Conservation (phyloP, 768 basidiomycete species). For the Tylopilus vinaceipallidus region DNA sequence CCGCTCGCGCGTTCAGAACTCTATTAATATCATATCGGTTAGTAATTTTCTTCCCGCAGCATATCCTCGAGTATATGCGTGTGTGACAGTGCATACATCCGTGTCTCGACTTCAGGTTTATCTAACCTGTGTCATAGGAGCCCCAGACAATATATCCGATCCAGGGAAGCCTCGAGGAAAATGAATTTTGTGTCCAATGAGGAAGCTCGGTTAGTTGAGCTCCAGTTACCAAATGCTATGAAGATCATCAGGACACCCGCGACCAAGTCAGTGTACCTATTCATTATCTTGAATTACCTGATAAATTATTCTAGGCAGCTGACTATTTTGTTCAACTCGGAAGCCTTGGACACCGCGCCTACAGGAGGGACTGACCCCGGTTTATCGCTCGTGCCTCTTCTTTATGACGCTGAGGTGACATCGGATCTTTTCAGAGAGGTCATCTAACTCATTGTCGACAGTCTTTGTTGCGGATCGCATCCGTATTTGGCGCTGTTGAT, state of each 20-base stretch:
- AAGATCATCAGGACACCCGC: slow-evolving; percentile 52
- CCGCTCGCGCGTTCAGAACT: slow-evolving; percentile 72
- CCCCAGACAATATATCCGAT: slow-evolving; percentile 23
- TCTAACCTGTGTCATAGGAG: slow-evolving; percentile 15
- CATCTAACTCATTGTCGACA: slow-evolving; percentile 25
- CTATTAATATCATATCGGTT: slow-evolving; percentile 76
- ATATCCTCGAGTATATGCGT: slow-evolving; percentile 13
- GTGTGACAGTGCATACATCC: slow-evolving; percentile 22
- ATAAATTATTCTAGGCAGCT: slow-evolving; percentile 29
- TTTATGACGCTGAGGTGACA: slow-evolving; percentile 57
- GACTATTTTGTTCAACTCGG: slow-evolving; percentile 52
- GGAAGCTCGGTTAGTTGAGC: slow-evolving; percentile 34
- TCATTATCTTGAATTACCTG: not conserved
- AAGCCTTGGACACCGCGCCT: slow-evolving; percentile 38
- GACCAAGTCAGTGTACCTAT: slow-evolving; percentile 44
- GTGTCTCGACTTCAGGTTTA: not conserved
- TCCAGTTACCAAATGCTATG: slow-evolving; percentile 60
- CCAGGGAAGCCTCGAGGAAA: slow-evolving; percentile 15
- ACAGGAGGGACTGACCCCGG: slow-evolving; percentile 15
- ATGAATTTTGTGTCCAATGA: slow-evolving; percentile 10
- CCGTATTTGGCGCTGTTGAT: slow-evolving; percentile 67
- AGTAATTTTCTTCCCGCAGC: slow-evolving; percentile 6
- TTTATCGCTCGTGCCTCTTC: slow-evolving; percentile 55
- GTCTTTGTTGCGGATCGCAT: slow-evolving; percentile 51
- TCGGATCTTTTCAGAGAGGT: not conserved